These are phyloP conservation scores for Tolypocladium sp. DNA, from an alignment of 2,329 filamentous ascomycete genomes.

Conservation along the genomic window DNA sequence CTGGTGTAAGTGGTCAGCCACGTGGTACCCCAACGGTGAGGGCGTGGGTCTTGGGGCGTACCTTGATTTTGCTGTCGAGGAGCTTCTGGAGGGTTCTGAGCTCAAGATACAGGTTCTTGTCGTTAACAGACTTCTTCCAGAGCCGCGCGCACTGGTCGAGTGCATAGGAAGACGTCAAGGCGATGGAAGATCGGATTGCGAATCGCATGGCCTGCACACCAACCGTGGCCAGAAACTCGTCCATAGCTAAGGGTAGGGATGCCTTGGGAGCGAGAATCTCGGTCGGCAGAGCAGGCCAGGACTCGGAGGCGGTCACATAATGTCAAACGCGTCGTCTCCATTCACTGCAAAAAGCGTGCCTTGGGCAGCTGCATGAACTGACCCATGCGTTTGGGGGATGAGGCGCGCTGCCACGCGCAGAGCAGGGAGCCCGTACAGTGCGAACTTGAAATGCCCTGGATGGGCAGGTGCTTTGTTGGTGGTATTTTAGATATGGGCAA, in stretches of 20 bases:
- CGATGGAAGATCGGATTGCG: conserved; percentile 80
- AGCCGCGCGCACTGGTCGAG: conserved; percentile 71
- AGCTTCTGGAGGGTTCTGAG: conserved; percentile 62
- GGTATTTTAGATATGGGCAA: neutral
- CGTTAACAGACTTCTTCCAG: conserved; percentile 61
- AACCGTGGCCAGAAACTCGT: conserved; percentile 47
- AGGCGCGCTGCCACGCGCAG: neutral
- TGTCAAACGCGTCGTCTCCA: neutral
- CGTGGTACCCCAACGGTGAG: neutral
- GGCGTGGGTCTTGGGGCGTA: conserved; percentile 22
- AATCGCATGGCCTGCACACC: conserved; percentile 77
- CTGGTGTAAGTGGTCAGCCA: conserved; percentile 25
- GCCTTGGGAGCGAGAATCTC: neutral
- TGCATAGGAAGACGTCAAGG: conserved; percentile 78
- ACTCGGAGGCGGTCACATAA: neutral
- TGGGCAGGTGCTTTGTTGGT: neutral
- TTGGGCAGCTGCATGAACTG: neutral
- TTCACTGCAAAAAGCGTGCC: neutral
- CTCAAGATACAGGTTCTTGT: conserved; percentile 58
- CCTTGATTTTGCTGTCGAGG: conserved; percentile 78
- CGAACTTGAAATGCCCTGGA: neutral
- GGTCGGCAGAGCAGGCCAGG: neutral
- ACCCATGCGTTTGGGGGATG: neutral
- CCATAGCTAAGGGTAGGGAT: conserved; percentile 45
- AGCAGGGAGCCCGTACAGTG: neutral